phyloP scores from a whole-genome alignment of 2,329 filamentous ascomycete species.

The Furcasterigmium sp. region DNA sequence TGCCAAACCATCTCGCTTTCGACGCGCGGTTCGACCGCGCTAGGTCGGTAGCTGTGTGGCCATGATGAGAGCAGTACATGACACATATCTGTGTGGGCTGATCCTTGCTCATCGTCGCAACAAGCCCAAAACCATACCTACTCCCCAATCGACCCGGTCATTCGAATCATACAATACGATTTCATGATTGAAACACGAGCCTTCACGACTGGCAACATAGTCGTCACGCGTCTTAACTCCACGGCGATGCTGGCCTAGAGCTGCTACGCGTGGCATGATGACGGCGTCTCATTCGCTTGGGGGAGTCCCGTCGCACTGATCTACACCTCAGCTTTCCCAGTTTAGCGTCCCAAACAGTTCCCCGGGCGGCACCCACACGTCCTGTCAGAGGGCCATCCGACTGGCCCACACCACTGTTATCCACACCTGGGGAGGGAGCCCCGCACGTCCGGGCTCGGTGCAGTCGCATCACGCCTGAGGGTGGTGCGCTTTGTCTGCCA shows the following conservation, averaged over 20 bases:
- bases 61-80: neutral
- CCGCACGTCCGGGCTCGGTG: too few species aligned
- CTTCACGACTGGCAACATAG: neutral
- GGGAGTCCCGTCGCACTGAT: constrained; percentile 7
- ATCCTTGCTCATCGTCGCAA: too few species aligned
- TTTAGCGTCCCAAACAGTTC: neutral
- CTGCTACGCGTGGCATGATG: constrained; percentile 29
- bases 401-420: neutral
- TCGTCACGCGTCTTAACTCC: neutral
- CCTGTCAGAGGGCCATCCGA: neutral
- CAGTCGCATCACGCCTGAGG: too few species aligned
- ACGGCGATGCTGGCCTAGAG: constrained; percentile 7
- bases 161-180: neutral
- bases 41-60: neutral
- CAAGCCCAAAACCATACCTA: too few species aligned
- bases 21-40: neutral
- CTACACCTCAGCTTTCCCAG: neutral
- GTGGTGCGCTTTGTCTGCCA: too few species aligned
- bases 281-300: constrained; percentile 31
- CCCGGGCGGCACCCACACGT: neutral
- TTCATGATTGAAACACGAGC: neutral
- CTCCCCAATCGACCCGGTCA: too few species aligned
- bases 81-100: neutral
- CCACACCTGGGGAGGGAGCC: too few species aligned
- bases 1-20: neutral